A percentile compares a stretch with the other conserved stretches of the same genome.
phyloP scores from a whole-genome alignment of 139 green algal genomes.

The Asterochloris sp. region DNA sequence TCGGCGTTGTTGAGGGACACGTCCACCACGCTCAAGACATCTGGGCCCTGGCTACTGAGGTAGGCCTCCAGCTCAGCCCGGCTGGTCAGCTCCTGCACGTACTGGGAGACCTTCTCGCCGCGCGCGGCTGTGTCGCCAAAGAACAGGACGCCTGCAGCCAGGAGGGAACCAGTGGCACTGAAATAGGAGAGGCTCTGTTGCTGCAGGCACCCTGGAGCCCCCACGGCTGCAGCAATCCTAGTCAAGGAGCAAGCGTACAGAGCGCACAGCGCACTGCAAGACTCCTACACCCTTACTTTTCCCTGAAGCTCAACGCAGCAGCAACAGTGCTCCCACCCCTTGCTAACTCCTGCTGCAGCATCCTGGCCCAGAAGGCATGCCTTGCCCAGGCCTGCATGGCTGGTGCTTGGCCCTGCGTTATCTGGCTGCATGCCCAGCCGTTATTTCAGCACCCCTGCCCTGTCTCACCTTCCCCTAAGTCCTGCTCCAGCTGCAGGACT shows the following conservation, averaged over 20 bases:
- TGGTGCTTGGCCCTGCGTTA: neutral
- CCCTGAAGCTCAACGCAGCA: too few relatives aligned
- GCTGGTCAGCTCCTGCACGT: conserved; percentile 57
- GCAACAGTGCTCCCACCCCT: too few relatives aligned
- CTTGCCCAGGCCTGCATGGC: neutral
- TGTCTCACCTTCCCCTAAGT: conserved; percentile 60
- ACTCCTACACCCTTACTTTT: too few relatives aligned
- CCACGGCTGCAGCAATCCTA: too few relatives aligned
- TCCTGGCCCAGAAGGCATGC: neutral
- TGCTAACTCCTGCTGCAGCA: too few relatives aligned
- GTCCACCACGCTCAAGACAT: conserved; percentile 46
- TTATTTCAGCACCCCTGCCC: too few relatives aligned
- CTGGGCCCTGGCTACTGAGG: conserved; percentile 9
- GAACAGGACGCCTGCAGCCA: conserved; percentile 54
- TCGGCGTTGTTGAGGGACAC: conserved; percentile 30
- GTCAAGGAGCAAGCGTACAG: too few relatives aligned
- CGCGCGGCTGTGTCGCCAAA: conserved; percentile 56
- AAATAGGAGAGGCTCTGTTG: too few relatives aligned
- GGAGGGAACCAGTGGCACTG: too few relatives aligned
- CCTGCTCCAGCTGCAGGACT: conserved; percentile 49
- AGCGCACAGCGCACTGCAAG: too few relatives aligned
- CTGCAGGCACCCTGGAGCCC: too few relatives aligned
- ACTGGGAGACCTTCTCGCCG: conserved; percentile 44
- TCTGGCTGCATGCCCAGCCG: neutral
- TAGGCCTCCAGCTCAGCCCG: conserved; percentile 45